Percentiles rank a stretch among this genome's conserved stretches.
Conservation (phyloP, 2,329 filamentous ascomycete genomes). For the Paecilomyces fulvus region DNA sequence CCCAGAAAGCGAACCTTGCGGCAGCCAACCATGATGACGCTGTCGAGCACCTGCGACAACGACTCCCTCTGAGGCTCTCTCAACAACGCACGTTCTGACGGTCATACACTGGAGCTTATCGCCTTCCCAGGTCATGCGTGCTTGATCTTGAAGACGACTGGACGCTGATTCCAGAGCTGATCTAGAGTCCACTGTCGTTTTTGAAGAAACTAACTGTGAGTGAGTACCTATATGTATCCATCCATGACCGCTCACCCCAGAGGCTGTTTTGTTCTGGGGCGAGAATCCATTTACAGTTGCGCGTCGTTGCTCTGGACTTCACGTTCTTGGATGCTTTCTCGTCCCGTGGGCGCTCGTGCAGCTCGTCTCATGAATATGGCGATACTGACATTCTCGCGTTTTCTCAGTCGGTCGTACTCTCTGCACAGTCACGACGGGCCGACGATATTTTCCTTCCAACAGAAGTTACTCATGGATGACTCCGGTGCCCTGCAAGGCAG, state of each 20-base stretch:
- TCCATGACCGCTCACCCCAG: neutral
- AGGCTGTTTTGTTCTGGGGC: neutral
- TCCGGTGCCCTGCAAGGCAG: conserved; percentile 12
- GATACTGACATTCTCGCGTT: conserved; percentile 31
- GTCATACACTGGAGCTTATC: neutral
- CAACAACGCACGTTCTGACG: neutral
- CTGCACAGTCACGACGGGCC: conserved; percentile 24
- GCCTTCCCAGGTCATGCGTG: conserved; percentile 1
- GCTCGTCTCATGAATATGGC: conserved; percentile 16
- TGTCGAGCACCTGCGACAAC: neutral
- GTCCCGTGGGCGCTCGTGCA: neutral
- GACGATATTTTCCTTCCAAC: conserved; percentile 29
- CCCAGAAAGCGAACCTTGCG: neutral
- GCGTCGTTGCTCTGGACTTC: neutral
- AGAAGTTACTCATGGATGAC: conserved; percentile 27
- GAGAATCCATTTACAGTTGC: neutral
- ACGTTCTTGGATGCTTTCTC: neutral
- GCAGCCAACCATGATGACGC: neutral
- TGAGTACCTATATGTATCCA: neutral
- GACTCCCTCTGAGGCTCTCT: neutral
- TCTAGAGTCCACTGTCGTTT: neutral
- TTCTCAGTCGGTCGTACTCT: conserved; percentile 27
- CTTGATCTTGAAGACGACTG: conserved; percentile 3
- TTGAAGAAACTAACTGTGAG: neutral
- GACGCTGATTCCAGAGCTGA: neutral